Percentiles rank a stretch among this genome's conserved stretches.
These are phyloP conservation scores for Boletus rubescentipes DNA, from an alignment of 768 basidiomycete species.

Conservation along the genomic window DNA sequence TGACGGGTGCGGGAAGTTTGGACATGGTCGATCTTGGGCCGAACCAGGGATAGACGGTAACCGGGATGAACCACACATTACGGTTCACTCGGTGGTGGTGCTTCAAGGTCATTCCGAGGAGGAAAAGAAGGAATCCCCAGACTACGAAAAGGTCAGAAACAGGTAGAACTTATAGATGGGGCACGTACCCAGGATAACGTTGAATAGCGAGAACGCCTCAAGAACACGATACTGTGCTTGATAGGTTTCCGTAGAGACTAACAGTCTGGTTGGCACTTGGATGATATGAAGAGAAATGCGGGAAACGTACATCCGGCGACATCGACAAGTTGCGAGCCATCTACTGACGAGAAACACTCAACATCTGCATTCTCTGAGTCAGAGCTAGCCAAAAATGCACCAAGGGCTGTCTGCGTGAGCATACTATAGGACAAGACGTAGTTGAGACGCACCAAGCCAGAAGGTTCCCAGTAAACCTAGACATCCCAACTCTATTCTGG, in stretches of 20 bases:
- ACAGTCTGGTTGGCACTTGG: slow-evolving; percentile 5
- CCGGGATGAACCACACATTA: slow-evolving; percentile 67
- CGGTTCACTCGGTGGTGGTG: slow-evolving; percentile 43
- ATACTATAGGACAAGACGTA: not conserved
- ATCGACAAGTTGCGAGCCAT: slow-evolving; percentile 52
- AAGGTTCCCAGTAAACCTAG: slow-evolving; percentile 70
- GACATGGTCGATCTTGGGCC: slow-evolving; percentile 37
- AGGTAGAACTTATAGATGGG: not conserved
- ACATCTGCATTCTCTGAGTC: slow-evolving; percentile 78
- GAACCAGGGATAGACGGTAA: slow-evolving; percentile 75
- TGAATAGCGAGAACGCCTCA: slow-evolving; percentile 78
- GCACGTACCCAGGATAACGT: slow-evolving; percentile 63
- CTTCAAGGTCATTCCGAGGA: slow-evolving; percentile 44
- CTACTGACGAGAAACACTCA: slow-evolving; percentile 68
- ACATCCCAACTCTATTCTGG: slow-evolving; percentile 70
- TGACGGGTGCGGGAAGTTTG: slow-evolving; percentile 45
- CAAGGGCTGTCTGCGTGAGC: slow-evolving; percentile 54
- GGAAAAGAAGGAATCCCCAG: slow-evolving; percentile 46
- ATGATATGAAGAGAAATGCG: not conserved
- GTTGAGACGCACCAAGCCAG: slow-evolving; percentile 64
- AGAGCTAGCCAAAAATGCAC: slow-evolving; percentile 70
- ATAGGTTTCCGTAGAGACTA: slow-evolving; percentile 83
- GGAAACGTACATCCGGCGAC: slow-evolving; percentile 62
- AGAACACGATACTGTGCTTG: slow-evolving; percentile 88
- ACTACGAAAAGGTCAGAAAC: slow-evolving; percentile 36